Percentiles rank a stretch among this genome's conserved stretches.
Conservation (phyloP, 2,329 filamentous ascomycete genomes). For the Purpureocillium takamizusanense region DNA sequence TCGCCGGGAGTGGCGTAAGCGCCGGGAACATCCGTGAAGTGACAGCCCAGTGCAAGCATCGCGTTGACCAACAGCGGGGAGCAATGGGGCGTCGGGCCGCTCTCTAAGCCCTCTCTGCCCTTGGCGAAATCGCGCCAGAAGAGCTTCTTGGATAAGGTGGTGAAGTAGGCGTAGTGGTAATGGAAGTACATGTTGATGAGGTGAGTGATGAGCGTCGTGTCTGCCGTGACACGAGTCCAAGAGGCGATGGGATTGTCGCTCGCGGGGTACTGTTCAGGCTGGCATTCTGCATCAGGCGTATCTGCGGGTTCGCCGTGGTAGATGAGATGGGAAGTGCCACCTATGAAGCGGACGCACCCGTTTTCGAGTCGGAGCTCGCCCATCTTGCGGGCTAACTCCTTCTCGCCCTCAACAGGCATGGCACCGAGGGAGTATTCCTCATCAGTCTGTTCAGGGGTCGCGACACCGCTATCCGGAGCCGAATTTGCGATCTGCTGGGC, state of each 20-base stretch:
- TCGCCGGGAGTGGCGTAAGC: conserved; percentile 65
- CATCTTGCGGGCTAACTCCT: conserved; percentile 85
- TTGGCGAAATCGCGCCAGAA: conserved; percentile 80
- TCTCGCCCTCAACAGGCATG: conserved; percentile 50
- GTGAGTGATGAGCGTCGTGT: conserved; percentile 71
- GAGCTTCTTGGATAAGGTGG: conserved; percentile 73
- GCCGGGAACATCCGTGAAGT: conserved; percentile 72
- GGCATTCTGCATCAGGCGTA: conserved; percentile 28
- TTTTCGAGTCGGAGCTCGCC: conserved; percentile 82
- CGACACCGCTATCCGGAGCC: conserved; percentile 14
- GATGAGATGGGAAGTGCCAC: conserved; percentile 88
- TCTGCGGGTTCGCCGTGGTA: conserved; percentile 52
- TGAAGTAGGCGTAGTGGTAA: conserved; percentile 97
- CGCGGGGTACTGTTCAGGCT: conserved; percentile 35
- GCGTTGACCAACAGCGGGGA: conserved; percentile 86
- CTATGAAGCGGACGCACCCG: conserved; percentile 82
- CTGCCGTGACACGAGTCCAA: conserved; percentile 81
- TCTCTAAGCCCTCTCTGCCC: conserved; percentile 51
- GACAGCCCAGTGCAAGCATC: conserved; percentile 86
- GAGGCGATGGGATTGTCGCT: conserved; percentile 65
- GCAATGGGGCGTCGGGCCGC: conserved; percentile 61
- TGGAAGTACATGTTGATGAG: conserved; percentile 96
- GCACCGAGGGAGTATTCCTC: conserved; percentile 29
- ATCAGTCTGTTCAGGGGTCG: conserved; percentile 25
- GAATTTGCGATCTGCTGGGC: conserved; percentile 44